phyloP scores from a whole-genome alignment of 2,329 filamentous ascomycete species.

The Clathrospora elynae region DNA sequence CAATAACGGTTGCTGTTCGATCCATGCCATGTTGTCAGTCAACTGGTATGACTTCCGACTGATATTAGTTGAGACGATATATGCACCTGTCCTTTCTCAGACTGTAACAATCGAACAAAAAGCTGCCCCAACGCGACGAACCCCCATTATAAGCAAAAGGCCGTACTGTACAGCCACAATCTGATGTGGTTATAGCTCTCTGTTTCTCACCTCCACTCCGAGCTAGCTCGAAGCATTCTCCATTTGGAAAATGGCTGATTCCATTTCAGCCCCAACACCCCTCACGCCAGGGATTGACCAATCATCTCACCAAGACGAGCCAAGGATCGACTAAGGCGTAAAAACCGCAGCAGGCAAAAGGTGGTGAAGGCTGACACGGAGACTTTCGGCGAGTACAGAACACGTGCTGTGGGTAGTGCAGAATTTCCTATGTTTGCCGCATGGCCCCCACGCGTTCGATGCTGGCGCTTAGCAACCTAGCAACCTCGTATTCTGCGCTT shows the following conservation, averaged over 20 bases:
- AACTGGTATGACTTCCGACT: neutral
- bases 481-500: conserved; percentile 7
- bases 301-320: conserved; percentile 4
- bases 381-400: conserved; percentile 4
- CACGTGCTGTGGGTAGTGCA: conserved; percentile 2
- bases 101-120: neutral
- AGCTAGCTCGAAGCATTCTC: conserved; percentile 16
- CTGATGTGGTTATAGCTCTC: conserved; percentile 9
- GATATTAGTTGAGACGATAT: neutral
- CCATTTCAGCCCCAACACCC: conserved; percentile 27
- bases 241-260: conserved; percentile 27
- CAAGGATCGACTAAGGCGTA: conserved; percentile 8
- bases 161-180: conserved; percentile 3
- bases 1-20: conserved; percentile 20
- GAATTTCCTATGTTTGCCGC: conserved; percentile 10
- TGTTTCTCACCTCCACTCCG: conserved; percentile 8
- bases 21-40: conserved; percentile 15
- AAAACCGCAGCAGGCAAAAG: conserved; percentile 6
- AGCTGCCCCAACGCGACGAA: neutral
- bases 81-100: neutral
- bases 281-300: conserved; percentile 8
- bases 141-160: conserved; percentile 8
- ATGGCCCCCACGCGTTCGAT: conserved; percentile 19
- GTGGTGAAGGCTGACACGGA: conserved; percentile 11
- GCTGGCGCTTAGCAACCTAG: conserved; percentile 5